phyloP scores from a whole-genome alignment of 305 asterid genomes.

The Lippia alba region DNA sequence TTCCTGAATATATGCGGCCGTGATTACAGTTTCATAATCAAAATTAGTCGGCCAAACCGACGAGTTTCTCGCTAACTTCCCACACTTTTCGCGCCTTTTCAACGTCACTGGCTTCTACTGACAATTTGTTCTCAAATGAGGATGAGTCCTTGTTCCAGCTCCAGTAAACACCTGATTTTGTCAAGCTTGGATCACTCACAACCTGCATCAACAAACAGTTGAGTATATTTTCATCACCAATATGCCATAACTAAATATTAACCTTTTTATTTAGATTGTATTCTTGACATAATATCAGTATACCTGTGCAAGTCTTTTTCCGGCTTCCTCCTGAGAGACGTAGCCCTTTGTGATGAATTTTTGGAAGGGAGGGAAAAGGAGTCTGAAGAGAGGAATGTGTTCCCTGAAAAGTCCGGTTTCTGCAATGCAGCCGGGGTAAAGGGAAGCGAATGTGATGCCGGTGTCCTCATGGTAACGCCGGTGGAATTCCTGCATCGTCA shows the following conservation, averaged over 20 bases:
- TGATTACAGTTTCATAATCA: conserved; percentile 29
- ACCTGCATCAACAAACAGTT: conserved; percentile 52
- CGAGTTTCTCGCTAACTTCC: conserved; percentile 92
- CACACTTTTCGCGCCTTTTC: conserved; percentile 88
- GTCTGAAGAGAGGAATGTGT: conserved; percentile 71
- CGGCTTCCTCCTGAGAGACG: neutral
- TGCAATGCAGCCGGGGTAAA: conserved; percentile 83
- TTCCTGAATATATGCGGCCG: neutral
- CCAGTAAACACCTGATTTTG: conserved; percentile 98
- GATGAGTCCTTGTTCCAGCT: conserved; percentile 98
- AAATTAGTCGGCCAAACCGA: conserved; percentile 56
- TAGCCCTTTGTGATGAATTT: conserved; percentile 4
- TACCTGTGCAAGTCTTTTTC: conserved; percentile 11
- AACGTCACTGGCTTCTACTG: conserved; percentile 83
- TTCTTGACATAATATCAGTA: too few species aligned
- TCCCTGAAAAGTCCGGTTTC: conserved; percentile 77
- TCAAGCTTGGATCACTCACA: conserved; percentile 91
- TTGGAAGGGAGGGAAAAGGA: conserved; percentile 10
- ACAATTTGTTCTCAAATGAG: conserved; percentile 91
- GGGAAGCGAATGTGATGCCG: conserved; percentile 68
- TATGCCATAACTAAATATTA: too few species aligned
- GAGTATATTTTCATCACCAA: neutral
- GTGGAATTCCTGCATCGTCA: conserved; percentile 84
- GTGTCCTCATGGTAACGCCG: conserved; percentile 73
- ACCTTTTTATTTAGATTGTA: too few species aligned